Evolutionary conservation across 108 stramenopile species (phyloP), one percentile per base, ranked within the genome.

Genomic region (Cyclotella kingstonii): DNA sequence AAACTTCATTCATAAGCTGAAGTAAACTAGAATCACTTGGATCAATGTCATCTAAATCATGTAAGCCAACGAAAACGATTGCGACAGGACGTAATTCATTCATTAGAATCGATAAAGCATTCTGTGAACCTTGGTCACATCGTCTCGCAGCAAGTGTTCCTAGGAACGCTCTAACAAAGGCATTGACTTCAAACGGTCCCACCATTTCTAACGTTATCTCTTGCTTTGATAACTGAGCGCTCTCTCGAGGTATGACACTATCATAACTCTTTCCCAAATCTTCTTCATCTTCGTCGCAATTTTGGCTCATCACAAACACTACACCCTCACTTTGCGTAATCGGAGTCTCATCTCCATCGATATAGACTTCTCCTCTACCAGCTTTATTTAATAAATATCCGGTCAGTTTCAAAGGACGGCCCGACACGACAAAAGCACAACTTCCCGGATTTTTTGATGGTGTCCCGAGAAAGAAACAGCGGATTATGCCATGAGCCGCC

Each of bases 51-150:
- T 66, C 63, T 43, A 76, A 59, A 57, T 76, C 75, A 39, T 76
- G 75, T 53, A 76, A 55, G 6, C 75, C 75, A 29, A 68, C 75
- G 31, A 76, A 76, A 17, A 76, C 75, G 51, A 76, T 76, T 0
- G 75, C 75, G 19, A 76, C 75, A 7, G 75, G 75, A 28, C 75
- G 62, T 33, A 76, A 64, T 49, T 76, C 75, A 19, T 76, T 76
- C 36, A 70, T 23, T 5, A 76, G 68, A 41, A 76, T 76, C 14
- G 75, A 76, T 69, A 76, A 70, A 26, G 66, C 75, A 50, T 76
- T 68, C 44, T 70, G 69, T 12, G 67, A 62, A 36, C 45, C 75
- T 48, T 69, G 68, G 47, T 76, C 75, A 27, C 58, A 70, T n/a
- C 75, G 44, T 33, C 75, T 42, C 19, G 75, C 75, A 18, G 75